phyloP scores from a whole-genome alignment of 352 stramenopile species.

The Globisporangium orthogonon region DNA sequence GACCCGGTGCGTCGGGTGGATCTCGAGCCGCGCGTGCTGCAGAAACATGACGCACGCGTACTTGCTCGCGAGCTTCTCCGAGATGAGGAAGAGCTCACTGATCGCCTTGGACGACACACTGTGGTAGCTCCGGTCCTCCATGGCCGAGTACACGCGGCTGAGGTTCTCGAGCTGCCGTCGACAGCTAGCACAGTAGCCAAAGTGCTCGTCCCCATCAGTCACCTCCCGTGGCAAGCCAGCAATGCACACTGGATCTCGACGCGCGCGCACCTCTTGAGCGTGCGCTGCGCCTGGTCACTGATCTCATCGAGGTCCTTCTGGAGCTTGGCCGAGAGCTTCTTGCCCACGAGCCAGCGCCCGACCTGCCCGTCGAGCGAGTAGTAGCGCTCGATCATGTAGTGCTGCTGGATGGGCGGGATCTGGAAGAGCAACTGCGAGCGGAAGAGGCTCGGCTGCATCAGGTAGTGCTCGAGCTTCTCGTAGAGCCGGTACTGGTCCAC shows the following conservation, averaged over 20 bases:
- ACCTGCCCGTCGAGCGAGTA: conserved; percentile 68
- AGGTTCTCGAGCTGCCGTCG: conserved; percentile 77
- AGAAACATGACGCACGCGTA: conserved; percentile 81
- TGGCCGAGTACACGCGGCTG: conserved; percentile 54
- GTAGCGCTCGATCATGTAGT: conserved; percentile 81
- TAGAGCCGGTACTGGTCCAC: conserved; percentile 83
- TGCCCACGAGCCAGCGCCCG: conserved; percentile 67
- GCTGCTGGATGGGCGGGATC: conserved; percentile 66
- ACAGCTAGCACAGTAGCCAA: conserved; percentile 27
- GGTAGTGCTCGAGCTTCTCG: conserved; percentile 79
- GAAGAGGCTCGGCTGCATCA: conserved; percentile 75
- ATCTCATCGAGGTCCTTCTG: conserved; percentile 87
- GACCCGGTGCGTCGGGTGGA: conserved; percentile 47
- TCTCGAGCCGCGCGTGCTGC: conserved; percentile 68
- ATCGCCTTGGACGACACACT: conserved; percentile 37
- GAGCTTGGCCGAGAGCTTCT: conserved; percentile 75
- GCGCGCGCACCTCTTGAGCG: conserved; percentile 37
- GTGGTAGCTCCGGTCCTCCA: conserved; percentile 81
- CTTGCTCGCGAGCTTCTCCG: conserved; percentile 64
- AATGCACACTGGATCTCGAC: too few species aligned
- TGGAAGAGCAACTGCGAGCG: conserved; percentile 78
- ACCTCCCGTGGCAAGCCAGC: too few species aligned
- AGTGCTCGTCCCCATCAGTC: neutral
- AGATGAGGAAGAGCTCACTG: conserved; percentile 58
- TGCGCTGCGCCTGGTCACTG: conserved; percentile 53